A percentile compares a stretch with the other conserved stretches of the same genome.
Evolutionary conservation across 1,284 basidiomycete species (phyloP).

Genomic region (Xerocomus cyaneibrunnescens): DNA sequence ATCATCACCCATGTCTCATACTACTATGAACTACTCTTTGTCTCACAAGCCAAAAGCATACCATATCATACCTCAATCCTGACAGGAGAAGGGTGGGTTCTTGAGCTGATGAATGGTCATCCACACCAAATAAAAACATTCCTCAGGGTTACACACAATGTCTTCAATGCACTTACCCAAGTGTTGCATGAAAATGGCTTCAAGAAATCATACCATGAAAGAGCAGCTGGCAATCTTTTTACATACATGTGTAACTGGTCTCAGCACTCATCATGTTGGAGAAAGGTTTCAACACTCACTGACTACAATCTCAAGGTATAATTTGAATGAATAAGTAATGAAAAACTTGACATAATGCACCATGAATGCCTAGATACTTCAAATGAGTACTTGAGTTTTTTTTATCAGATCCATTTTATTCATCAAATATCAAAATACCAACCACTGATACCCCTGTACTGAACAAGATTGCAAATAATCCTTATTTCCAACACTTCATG

Average conservation of each 20-base stretch:
- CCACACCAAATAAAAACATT: neutral
- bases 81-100: neutral
- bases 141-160: neutral
- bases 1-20: neutral
- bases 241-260: neutral
- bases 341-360: no score
- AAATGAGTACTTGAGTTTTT: neutral
- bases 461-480: no score
- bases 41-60: neutral
- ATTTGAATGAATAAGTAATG: no score
- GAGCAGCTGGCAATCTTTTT: neutral
- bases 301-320: neutral
- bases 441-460: no score
- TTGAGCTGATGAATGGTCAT: slow-evolving; percentile 4
- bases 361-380: neutral
- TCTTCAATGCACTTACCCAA: neutral
- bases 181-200: neutral
- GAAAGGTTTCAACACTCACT: slow-evolving; percentile 6
- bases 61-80: neutral
- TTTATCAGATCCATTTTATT: neutral
- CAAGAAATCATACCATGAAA: neutral
- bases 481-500: no score
- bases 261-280: neutral
- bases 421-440: neutral
- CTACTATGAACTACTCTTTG: neutral